These are phyloP conservation scores for Mycena albidolilacea DNA, from an alignment of 768 basidiomycete species.

Conservation along the genomic window DNA sequence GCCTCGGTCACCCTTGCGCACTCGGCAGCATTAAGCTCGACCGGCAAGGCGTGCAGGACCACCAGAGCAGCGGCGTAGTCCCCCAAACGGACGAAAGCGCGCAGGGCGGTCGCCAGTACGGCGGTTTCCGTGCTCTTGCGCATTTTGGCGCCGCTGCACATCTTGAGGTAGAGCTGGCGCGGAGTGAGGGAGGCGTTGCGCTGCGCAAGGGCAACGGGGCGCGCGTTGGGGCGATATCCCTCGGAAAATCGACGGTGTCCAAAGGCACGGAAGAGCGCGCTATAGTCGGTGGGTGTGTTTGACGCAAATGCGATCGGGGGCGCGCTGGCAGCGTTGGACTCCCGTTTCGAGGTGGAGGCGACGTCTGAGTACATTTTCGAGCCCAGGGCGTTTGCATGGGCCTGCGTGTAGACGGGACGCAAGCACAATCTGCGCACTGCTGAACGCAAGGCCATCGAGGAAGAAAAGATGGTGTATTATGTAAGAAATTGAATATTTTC, in stretches of 20 bases:
- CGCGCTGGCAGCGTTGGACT: neutral
- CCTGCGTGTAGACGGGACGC: neutral
- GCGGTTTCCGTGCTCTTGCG: neutral
- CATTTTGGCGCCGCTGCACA: neutral
- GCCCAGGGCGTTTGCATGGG: neutral
- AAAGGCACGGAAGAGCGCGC: neutral
- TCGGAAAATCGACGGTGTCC: neutral
- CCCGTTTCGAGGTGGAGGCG: neutral
- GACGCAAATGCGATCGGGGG: neutral
- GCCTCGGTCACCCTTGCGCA: neutral
- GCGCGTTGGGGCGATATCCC: neutral
- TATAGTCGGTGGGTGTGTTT: neutral
- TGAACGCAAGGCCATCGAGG: neutral
- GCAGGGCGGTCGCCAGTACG: constrained; percentile 5
- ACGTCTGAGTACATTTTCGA: neutral
- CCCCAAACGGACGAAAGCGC: neutral
- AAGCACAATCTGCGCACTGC: neutral
- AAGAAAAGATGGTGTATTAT: neutral
- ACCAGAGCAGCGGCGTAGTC: constrained; percentile 18
- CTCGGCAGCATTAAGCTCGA: neutral
- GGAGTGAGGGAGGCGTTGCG: neutral
- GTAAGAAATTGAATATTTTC: neutral
- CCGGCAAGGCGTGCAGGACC: neutral
- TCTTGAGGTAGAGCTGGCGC: neutral
- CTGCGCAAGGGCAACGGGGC: neutral